Base-by-base conservation (phyloP, 2,329 filamentous ascomycete genomes). In the Neofusicoccum kwambonambiense region DNA sequence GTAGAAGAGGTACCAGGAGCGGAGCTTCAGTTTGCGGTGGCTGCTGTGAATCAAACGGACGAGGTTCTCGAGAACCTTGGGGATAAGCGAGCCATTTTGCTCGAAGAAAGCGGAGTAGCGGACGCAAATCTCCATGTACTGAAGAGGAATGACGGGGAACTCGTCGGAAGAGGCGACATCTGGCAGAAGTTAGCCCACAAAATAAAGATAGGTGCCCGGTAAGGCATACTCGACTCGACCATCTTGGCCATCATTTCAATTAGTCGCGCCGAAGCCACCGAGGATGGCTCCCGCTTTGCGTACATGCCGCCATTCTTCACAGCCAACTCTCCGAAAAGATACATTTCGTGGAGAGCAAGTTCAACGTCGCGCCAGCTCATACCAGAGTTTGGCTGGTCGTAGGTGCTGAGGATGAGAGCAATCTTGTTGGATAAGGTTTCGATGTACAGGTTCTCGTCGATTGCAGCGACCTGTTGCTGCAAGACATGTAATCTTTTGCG, bases 81-180 rank as follows among this genome's bases (percentile, higher is more conserved):
- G 91, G 57, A 98, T 96, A 67, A 92, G 89, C 22, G 89, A 83
- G 35, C 88, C 84, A 73, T 97, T 91, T 64, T 88, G 87, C 74
- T 98, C 93, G 75, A 99, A 98, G 77, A 97, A 96, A 34, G 89
- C 87, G 75, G 90, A 91, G 78, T 99, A 99, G 58, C 95, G 89
- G 64, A 97, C 93, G 76, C 93, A 97, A 41, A 97, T 96, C 77
- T 99, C 95, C 93, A 99, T 97, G 74, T 96, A 99, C 78, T 97
- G 93, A 22, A 99, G 83, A 68, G 97, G 87, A 60, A 97, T 93
- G 15, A 93, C 92, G 1, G 95, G 94, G 75, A 98, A 95, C 15
- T 89, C 88, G 77, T 94, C 54, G 15, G 56, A 96, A 49, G 85
- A 90, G 66, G 92, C 89, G 69, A 97, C 90, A 70, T 91, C 92